These are phyloP conservation scores for Pseudophaeomoniella oleicola DNA, from an alignment of 2,329 filamentous ascomycete species.

Conservation along the genomic window DNA sequence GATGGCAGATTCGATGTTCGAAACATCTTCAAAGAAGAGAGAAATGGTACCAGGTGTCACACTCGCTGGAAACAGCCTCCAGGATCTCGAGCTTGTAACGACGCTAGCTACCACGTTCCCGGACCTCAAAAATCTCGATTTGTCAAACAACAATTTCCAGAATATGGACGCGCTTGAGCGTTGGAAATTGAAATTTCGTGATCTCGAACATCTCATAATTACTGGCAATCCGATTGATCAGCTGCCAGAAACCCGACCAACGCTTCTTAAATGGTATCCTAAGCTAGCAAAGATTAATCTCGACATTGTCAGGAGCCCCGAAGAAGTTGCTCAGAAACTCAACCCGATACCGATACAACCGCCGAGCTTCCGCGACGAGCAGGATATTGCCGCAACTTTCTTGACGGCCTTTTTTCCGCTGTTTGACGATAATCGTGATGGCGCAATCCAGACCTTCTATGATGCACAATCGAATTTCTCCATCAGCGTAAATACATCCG, in stretches of 20 bases:
- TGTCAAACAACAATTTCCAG: constrained; percentile 69
- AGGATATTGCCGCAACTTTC: constrained; percentile 60
- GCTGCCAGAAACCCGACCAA: constrained; percentile 46
- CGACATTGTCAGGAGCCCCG: constrained; percentile 52
- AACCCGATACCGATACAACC: constrained; percentile 47
- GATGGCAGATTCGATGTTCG: constrained; percentile 58
- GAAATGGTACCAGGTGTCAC: constrained; percentile 71
- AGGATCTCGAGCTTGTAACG: constrained; percentile 57
- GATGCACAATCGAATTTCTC: constrained; percentile 65
- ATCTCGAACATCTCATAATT: constrained; percentile 68
- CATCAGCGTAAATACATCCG: constrained; percentile 52
- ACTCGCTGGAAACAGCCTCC: constrained; percentile 65
- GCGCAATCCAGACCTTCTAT: constrained; percentile 54
- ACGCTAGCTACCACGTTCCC: constrained; percentile 67
- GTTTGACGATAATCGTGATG: constrained; percentile 58
- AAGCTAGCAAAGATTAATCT: constrained; percentile 65
- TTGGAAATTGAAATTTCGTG: constrained; percentile 67
- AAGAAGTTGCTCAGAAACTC: constrained; percentile 42
- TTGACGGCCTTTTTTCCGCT: constrained; percentile 57
- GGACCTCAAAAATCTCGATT: constrained; percentile 73
- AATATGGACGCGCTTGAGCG: constrained; percentile 51
- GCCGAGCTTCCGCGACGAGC: constrained; percentile 60
- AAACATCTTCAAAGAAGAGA: constrained; percentile 53
- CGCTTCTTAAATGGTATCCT: constrained; percentile 70
- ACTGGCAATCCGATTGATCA: constrained; percentile 59